Evolutionary conservation across 306 rosid genomes (phyloP), one percentile per base, ranked within the genome.

Genomic region (Vigna nakashimae): DNA sequence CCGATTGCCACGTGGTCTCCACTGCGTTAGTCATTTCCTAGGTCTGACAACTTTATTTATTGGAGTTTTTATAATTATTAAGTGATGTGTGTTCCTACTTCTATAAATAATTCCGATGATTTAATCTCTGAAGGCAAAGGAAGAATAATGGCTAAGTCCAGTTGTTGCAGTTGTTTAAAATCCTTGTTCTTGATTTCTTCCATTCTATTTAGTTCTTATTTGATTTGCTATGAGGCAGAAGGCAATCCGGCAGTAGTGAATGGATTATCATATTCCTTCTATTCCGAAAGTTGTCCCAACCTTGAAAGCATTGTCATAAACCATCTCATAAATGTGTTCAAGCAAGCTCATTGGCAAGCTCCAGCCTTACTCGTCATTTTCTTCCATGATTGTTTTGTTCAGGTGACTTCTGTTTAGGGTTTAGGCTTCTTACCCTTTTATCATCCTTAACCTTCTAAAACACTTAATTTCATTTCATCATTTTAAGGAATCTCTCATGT

Each of bases 351-450:
- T 55, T 86, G 82, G 63, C 91, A 87, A 80, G 89, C 93, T 10
- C 85, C 93, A 6, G 90, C 91, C 77, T 74, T 89, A 63, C 87
- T 18, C 84, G 93, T 40, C 17, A 82, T 89, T 30, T 90, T 87
- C 69, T 89, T 89, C 75, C 93, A 87, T 36, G 93, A 89, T 66
- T 84, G 53, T 18, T 65, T 65, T 65, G 71, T 65, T 40, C 71
- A 56, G 63, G 63, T 26, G 28, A 26, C 2, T 26, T 26, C 28
- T 26, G 3, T 26, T 26, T 24, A 24, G 2, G 26, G 2, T 24
- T 24, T 24, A 24, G 26, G 26, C 0, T 32, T 32, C 34, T 3
- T 32, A 32, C 5, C 4, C 34, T 32, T 32, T 32, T 3, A 32
- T 32, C 34, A 32, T 32, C 34, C 34, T 32, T 32, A 32, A 3